These are phyloP conservation scores for Ascochyta clinopodiicola DNA, from an alignment of 2,329 filamentous ascomycete species.

Conservation along the genomic window DNA sequence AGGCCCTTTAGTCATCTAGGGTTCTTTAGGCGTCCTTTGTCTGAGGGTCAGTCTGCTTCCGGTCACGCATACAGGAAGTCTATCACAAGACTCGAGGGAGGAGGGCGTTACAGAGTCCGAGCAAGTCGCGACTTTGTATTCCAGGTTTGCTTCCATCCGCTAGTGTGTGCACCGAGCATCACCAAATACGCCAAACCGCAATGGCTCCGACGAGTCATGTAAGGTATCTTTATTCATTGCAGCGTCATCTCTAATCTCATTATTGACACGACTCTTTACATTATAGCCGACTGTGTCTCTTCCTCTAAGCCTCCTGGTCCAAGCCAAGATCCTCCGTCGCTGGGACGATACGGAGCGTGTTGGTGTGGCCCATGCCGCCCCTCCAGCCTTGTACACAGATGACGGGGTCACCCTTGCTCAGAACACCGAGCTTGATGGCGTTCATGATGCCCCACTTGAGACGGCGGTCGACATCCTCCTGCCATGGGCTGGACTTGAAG, in stretches of 20 bases:
- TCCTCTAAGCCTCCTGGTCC: conserved; percentile 52
- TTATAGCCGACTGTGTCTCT: conserved; percentile 16
- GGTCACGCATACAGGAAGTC: neutral
- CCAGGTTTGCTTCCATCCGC: conserved; percentile 26
- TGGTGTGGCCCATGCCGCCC: conserved; percentile 90
- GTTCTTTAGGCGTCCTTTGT: conserved; percentile 6
- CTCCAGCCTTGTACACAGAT: conserved; percentile 91
- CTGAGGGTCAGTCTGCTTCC: neutral
- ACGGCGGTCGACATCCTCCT: conserved; percentile 96
- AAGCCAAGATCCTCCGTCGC: conserved; percentile 59
- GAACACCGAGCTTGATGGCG: conserved; percentile 80
- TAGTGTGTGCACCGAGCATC: conserved; percentile 35
- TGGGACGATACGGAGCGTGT: conserved; percentile 68
- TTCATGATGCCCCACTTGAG: conserved; percentile 96
- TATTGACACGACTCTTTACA: conserved; percentile 18
- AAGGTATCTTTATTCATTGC: conserved; percentile 20
- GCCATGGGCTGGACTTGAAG: conserved; percentile 92
- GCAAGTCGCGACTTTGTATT: conserved; percentile 2
- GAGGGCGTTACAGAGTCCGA: conserved; percentile 6
- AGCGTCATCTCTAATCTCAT: conserved; percentile 16
- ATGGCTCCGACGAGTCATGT: conserved; percentile 36
- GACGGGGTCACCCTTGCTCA: conserved; percentile 75
- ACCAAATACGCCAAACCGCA: conserved; percentile 29
- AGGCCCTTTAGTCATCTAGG: conserved; percentile 11
- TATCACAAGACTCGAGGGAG: neutral